A percentile compares a stretch with the other conserved stretches of the same genome.
Conservation (phyloP, 2,329 filamentous ascomycete species). For the Coccinonectria pachysandricola region DNA sequence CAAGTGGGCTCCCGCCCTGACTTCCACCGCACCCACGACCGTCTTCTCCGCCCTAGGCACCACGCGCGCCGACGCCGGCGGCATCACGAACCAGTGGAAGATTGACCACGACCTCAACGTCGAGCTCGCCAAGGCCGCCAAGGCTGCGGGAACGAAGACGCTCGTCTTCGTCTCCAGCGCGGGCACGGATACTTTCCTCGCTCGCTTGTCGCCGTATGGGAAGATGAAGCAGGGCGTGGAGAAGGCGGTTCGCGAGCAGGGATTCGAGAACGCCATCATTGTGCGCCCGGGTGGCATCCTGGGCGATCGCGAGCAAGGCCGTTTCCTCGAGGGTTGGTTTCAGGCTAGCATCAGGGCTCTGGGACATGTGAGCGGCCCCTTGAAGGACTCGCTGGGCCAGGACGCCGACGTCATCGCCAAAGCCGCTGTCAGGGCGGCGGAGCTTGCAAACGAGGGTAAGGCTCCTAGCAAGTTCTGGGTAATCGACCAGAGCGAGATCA, state of each 20-base stretch:
- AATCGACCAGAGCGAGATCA: slow-evolving; percentile 50
- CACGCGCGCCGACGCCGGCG: slow-evolving; percentile 64
- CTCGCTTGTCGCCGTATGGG: slow-evolving; percentile 39
- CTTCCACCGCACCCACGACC: slow-evolving; percentile 44
- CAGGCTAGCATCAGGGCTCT: slow-evolving; percentile 45
- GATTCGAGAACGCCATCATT: slow-evolving; percentile 71
- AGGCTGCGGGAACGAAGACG: slow-evolving; percentile 57
- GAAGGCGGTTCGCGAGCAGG: slow-evolving; percentile 59
- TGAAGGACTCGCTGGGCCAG: slow-evolving; percentile 61
- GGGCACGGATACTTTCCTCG: slow-evolving; percentile 33
- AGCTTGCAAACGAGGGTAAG: slow-evolving; percentile 48
- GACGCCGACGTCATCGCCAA: slow-evolving; percentile 62
- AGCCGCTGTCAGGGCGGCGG: slow-evolving; percentile 52
- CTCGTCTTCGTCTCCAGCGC: slow-evolving; percentile 66
- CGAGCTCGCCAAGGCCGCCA: slow-evolving; percentile 65
- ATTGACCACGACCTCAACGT: slow-evolving; percentile 85
- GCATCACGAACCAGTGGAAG: slow-evolving; percentile 70
- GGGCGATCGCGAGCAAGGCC: slow-evolving; percentile 54
- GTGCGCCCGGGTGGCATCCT: slow-evolving; percentile 64
- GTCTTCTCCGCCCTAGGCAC: slow-evolving; percentile 76
- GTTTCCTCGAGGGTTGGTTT: slow-evolving; percentile 47
- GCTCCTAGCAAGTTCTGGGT: slow-evolving; percentile 52
- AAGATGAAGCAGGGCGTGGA: slow-evolving; percentile 85
- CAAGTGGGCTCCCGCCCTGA: slow-evolving; percentile 56
- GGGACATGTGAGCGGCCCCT: slow-evolving; percentile 39